These are phyloP conservation scores for Cardamine chenopodiifolia DNA, from an alignment of 345 rosid species.

Conservation along the genomic window DNA sequence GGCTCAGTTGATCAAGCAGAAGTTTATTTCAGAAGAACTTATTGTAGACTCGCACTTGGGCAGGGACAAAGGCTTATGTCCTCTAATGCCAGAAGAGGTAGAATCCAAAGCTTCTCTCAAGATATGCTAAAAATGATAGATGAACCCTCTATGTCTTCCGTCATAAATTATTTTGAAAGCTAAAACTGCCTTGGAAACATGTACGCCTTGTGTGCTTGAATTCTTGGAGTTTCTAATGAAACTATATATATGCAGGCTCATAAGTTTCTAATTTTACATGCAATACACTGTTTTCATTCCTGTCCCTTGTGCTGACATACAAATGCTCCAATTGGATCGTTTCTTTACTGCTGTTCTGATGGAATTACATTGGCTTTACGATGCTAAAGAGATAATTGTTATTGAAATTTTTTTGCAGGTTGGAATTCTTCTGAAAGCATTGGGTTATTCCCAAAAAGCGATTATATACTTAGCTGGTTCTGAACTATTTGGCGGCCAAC, in stretches of 20 bases:
- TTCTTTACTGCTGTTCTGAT: slow-evolving; percentile 14
- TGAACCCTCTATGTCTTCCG: slow-evolving; percentile 16
- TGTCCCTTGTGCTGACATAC: slow-evolving; percentile 10
- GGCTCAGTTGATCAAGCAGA: slow-evolving; percentile 85
- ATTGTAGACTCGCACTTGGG: slow-evolving; percentile 65
- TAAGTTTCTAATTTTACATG: background rate
- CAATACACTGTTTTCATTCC: slow-evolving; percentile 21
- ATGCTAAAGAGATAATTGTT: slow-evolving; percentile 22
- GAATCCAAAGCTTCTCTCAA: slow-evolving; percentile 13
- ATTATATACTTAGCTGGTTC: slow-evolving; percentile 92
- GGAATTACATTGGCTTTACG: slow-evolving; percentile 22
- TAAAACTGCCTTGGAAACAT: slow-evolving; percentile 12
- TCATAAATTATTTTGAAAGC: slow-evolving; percentile 24
- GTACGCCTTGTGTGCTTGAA: slow-evolving; percentile 6
- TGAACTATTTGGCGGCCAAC: slow-evolving; percentile 94
- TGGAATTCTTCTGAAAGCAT: slow-evolving; percentile 84
- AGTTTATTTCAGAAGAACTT: slow-evolving; percentile 62
- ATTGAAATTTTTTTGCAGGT: slow-evolving; percentile 61
- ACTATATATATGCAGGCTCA: slow-evolving; percentile 3
- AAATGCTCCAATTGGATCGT: slow-evolving; percentile 14
- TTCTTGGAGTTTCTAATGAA: background rate
- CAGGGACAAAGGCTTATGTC: slow-evolving; percentile 87
- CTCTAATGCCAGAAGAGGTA: slow-evolving; percentile 99
- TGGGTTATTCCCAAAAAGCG: slow-evolving; percentile 89
- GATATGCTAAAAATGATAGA: slow-evolving; percentile 12